phyloP scores from a whole-genome alignment of 1,139 yeast species.

The Lodderomyces jiufengensis region DNA sequence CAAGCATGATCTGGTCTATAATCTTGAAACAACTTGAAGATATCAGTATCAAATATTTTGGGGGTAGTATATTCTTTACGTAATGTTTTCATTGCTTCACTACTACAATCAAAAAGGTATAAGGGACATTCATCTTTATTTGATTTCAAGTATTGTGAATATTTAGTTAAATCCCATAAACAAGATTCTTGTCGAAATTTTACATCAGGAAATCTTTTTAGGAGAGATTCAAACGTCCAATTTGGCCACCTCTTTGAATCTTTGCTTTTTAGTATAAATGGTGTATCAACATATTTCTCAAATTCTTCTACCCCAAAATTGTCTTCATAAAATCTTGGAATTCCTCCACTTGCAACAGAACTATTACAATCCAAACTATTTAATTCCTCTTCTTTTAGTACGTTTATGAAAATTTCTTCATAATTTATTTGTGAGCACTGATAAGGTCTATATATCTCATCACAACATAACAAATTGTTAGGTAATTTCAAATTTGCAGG shows the following conservation, averaged over 20 bases:
- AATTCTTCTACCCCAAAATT: slow-evolving; percentile 44
- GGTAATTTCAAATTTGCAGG: slow-evolving; percentile 41
- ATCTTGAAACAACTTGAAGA: slow-evolving; percentile 40
- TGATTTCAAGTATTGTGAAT: slow-evolving; percentile 54
- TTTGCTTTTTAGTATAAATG: slow-evolving; percentile 59
- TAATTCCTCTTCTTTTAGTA: slow-evolving; percentile 45
- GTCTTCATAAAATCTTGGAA: slow-evolving; percentile 45
- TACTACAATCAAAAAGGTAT: slow-evolving; percentile 77
- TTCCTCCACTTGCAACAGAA: slow-evolving; percentile 32
- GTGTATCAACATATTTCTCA: slow-evolving; percentile 45
- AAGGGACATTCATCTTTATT: slow-evolving; percentile 81
- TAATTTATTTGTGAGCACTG: slow-evolving; percentile 75
- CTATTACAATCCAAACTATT: slow-evolving; percentile 23
- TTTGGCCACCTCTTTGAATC: slow-evolving; percentile 54
- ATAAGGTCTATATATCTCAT: slow-evolving; percentile 70
- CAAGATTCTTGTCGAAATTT: slow-evolving; percentile 82
- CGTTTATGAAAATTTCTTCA: slow-evolving; percentile 38
- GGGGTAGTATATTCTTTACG: slow-evolving; percentile 56
- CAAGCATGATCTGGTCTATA: slow-evolving; percentile 83
- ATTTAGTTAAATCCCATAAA: slow-evolving; percentile 66
- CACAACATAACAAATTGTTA: slow-evolving; percentile 44
- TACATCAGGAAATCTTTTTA: slow-evolving; percentile 53
- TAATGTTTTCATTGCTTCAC: slow-evolving; percentile 58
- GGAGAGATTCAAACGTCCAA: slow-evolving; percentile 56
- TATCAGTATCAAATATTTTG: slow-evolving; percentile 47